Evolutionary conservation across 163 green algal species (phyloP), one percentile per base, ranked within the genome.

Genomic region (Volvox carteri): DNA sequence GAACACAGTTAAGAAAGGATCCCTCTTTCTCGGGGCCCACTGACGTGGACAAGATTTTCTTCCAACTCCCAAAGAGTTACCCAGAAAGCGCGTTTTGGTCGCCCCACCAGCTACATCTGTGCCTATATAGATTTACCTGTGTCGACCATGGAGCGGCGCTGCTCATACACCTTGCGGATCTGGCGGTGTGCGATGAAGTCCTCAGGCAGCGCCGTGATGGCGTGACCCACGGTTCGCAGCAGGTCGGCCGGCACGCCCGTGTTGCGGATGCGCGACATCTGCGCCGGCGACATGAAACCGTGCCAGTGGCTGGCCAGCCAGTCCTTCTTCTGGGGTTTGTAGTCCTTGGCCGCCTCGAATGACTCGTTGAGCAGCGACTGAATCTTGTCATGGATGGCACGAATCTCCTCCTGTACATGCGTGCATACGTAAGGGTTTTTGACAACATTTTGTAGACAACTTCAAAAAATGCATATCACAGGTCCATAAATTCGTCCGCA

Each of bases 151-250:
- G 96, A 80, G 14, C 93, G 90, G 39, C 98, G 94, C 46, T 90
- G 70, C 67, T 99, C 95, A 88, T 99, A 99, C 67, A 99, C 94
- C 88, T 98, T 97, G 85, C 96, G 96, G 90, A 99, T 98, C 89
- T 94, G 92, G 28, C 94, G 90, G 95, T 99, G 98, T 19, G 96
- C 86, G 8, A 89, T 96, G 90, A 99, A 98, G 78, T 89, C 87
- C 50, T 96, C 92, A 1, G 98, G 98, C 28, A 99, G 85, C 12
- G 78, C 88, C 4, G 96, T 99, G 91, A 99, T 96, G 77, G 93
- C 91, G 16, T 92, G 88, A 67, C 97, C 97, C 58, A 99, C 95
- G 86, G 94, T 91, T 90, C 94, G 91, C 44, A 98, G 90, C 37
- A 98, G 85, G 39, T 96, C 88, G 85, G 93, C 41, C 75, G 90